Evolutionary conservation across 805 yeast genomes (phyloP), one percentile per base, ranked within the genome.

Genomic region (Candida maris): DNA sequence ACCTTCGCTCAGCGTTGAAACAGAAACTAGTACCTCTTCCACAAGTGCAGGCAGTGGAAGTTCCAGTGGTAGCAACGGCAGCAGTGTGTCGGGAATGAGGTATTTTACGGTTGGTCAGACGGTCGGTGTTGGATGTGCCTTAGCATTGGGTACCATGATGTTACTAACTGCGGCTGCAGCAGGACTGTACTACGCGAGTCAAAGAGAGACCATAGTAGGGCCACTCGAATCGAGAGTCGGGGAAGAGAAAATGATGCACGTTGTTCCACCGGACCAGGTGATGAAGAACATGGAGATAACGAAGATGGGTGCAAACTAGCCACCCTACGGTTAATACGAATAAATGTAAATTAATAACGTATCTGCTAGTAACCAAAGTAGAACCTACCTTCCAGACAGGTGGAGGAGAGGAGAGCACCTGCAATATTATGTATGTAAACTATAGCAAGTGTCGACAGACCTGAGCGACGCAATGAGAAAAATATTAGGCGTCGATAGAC

Each of bases 121-220:
- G 19, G 87, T 81, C 3, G 70, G 85, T 19, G 73, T 83, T 29
- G 77, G 84, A 0, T 66, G 81, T 27, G 93, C 88, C 0, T 64
- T 80, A 37, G 77, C 91, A 0, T 47, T 84, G 21, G 85, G 70
- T 1, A 61, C 77, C 12, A 61, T 69, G 45, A 45, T 63, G 21
- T 37, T 71, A 7, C 39, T 75, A 19, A 58, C 70, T 6, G 31
- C 57, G 56, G 14, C 49, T 62, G 37, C 83, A 70, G 38, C 57
- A 64, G 19, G 66, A 57, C 5, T 46, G 51, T 31, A 49, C 54
- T 27, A 57, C 61, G 32, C 57, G 58, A 36, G 63, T 60, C 49
- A 64, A 57, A 35, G 66, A 27, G 56, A 62, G 6, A 69, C 68
- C 12, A 60, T 63, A 4, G 68, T 73, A 45, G 60, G 53, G 12